Evolutionary conservation across 2,329 filamentous ascomycete genomes (phyloP), one percentile per base, ranked within the genome.

Genomic region (Stagonosporopsis tanaceti): DNA sequence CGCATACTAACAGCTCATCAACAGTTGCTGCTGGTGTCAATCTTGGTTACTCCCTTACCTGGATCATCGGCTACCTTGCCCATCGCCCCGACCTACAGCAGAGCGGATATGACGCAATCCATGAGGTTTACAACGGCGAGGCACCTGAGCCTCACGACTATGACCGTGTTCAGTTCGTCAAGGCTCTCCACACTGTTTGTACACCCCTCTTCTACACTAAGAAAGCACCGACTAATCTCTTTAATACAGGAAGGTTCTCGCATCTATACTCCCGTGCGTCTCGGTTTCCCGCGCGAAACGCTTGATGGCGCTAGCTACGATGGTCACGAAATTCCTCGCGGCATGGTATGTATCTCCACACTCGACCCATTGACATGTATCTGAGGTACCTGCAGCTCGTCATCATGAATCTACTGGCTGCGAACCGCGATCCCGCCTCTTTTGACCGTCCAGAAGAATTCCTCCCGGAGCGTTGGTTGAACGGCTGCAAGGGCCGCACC

Each of bases 21-120:
- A 62, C 27, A 62, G 59, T 62, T 37, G 59, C 59, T 52, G 59
- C 59, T 30, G 59, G 59, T 27, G 51, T 62, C 22, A 62, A 62
- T 51, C 50, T 62, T 52, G 59, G 59, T 35, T 62, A 62, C 38
- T 60, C 56, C 24, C 59, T 62, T 32, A 62, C 59, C 28, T 62
- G 59, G 59, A 60, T 60, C 46, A 56, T 62, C 22, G 59, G 59
- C 51, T 62, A 62, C 46, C 57, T 62, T 24, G 59, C 59, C 22
- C 56, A 57, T 41, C 42, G 59, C 50, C 56, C 59, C 39, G 59
- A 62, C 46, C 35, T 62, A 35, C 59, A 62, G 45, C 44, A 62
- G 45, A 60, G 47, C 22, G 59, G 56, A 34, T 62, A 47, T 34
- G 56, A 56, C 11, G 59, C 59, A 42, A 60, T 62, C 17, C 59